Base-by-base conservation (phyloP, 345 rosid genomes). In the Salix suchowensis region DNA sequence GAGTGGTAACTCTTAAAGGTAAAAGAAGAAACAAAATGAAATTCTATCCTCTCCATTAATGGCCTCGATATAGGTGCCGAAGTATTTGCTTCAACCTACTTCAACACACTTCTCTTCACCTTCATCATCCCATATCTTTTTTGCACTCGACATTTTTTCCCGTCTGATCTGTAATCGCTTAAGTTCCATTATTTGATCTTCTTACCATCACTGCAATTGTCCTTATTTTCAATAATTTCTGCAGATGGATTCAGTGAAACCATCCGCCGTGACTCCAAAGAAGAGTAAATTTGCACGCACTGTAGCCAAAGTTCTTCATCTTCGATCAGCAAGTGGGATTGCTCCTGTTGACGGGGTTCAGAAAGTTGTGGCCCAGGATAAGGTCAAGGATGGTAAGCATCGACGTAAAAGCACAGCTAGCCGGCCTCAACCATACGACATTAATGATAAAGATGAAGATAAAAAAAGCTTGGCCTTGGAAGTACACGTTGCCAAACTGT, bases 191-290 rank as follows among this genome's bases (percentile, higher is more conserved):
- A 7, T 70, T 44, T 72, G 65, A 37, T 76, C 6, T 46, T 67
- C 37, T 73, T 50, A 34, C 65, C 69, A 46, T 67, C 48, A 4
- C 32, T 18, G 36, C 36, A 11, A 24, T 55, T n/a, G 62, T 55
- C 15, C 2, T 44, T 21, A 12, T 78, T 62, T 58, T 9, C 28
- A 11, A 30, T 73, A 18, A 18, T 32, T 46, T 52, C 42, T 62
- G 72, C 87, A 83, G 91, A 91, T 96, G 99, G 99, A 92, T 80
- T 79, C 92, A 13, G 91, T 87, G 71, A 91, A 82, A 71, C 88
- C 86, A 18, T 72, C 97, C 13, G 80, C 85, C 5, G 76, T 85
- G 77, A 78, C 94, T 39, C 85, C 89, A 23, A 76, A 86, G 19
- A 93, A 88, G 87, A 92, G 91, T 78, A 91, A 84, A 82, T 79